Evolutionary conservation across 1,139 yeast genomes (phyloP).

Genomic region (Yamadazyma diospyri): DNA sequence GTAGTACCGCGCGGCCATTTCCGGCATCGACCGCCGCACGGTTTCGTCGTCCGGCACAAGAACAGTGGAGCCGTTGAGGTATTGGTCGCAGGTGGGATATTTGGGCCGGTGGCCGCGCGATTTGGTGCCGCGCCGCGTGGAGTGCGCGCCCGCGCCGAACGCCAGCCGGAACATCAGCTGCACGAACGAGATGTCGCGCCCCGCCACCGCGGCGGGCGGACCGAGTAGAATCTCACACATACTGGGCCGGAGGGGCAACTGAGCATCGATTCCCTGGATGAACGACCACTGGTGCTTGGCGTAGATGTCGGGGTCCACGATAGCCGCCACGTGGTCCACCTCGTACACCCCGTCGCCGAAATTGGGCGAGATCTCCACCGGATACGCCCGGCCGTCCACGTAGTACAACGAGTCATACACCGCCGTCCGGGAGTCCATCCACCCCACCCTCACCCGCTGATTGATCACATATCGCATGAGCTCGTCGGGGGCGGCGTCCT

Average conservation of each 20-base stretch:
- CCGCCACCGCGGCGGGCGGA: constrained; percentile 13
- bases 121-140: constrained; percentile 2
- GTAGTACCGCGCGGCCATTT: constrained; percentile 28
- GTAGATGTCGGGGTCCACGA: constrained; percentile 60
- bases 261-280: constrained; percentile 65
- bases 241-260: constrained; percentile 43
- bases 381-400: constrained; percentile 19
- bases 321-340: constrained; percentile 48
- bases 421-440: constrained; percentile 22
- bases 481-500: constrained; percentile 18
- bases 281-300: constrained; percentile 71
- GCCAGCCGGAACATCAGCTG: constrained; percentile 31
- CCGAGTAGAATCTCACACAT: constrained; percentile 32
- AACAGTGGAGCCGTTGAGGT: constrained; percentile 27
- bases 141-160: constrained; percentile 14
- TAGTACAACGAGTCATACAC: constrained; percentile 30
- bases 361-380: constrained; percentile 28
- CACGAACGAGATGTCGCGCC: constrained; percentile 24
- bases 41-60: constrained; percentile 35
- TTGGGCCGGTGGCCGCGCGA: constrained; percentile 14
- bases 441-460: constrained; percentile 35
- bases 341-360: constrained; percentile 27
- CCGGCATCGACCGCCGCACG: constrained; percentile 24
- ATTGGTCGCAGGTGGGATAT: constrained; percentile 28
- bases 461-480: constrained; percentile 33